Evolutionary conservation across 208 protist species (phyloP).

Genomic region (Acanthamoeba royreba): DNA sequence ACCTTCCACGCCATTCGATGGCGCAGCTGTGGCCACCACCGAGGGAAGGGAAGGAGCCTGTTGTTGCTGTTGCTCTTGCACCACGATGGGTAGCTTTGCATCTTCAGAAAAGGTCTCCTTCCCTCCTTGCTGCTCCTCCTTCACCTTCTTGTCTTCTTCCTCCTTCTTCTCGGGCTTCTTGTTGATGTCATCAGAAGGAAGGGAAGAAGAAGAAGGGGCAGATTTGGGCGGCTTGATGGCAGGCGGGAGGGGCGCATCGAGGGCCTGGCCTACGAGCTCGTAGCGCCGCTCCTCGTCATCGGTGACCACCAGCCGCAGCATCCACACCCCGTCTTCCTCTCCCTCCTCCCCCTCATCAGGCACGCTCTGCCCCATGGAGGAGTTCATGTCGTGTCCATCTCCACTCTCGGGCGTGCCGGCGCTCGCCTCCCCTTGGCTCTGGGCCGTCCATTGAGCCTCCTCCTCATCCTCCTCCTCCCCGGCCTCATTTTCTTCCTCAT

Average conservation of each 20-base stretch:
- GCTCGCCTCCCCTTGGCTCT: neutral
- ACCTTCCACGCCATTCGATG: no score
- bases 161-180: no score
- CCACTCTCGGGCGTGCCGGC: neutral
- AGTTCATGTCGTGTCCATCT: neutral
- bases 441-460: neutral
- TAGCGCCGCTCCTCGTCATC: conserved; percentile 19
- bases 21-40: no score
- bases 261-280: neutral
- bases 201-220: neutral
- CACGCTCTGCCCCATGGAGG: neutral
- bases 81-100: neutral
- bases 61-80: no score
- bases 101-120: neutral
- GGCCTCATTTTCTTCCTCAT: neutral
- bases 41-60: no score
- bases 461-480: neutral
- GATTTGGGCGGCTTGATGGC: neutral
- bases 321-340: neutral
- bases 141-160: neutral
- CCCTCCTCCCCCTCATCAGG: neutral
- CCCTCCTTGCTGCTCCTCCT: neutral
- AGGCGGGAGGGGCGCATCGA: neutral
- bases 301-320: neutral
- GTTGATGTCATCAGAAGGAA: no score